These are phyloP conservation scores for Backusella liffmaniae DNA, from an alignment of 192 early-diverging fungal genomes.

Conservation along the genomic window DNA sequence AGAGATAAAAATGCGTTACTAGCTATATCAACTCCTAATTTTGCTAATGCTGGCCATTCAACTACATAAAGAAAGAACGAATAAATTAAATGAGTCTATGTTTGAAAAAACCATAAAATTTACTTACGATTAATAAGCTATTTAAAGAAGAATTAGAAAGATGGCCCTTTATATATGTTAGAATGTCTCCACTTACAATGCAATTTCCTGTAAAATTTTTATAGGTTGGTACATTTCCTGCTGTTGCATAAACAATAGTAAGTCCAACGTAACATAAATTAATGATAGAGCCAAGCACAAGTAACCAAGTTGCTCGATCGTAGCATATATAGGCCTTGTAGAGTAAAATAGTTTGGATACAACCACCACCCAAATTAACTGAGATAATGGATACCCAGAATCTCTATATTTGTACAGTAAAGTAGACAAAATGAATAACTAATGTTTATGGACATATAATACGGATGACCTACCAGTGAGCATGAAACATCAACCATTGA, in stretches of 20 bases:
- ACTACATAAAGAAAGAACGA: constrained; percentile 14
- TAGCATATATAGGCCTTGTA: constrained; percentile 39
- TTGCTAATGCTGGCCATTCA: constrained; percentile 35
- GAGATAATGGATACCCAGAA: constrained; percentile 33
- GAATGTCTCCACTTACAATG: constrained; percentile 8
- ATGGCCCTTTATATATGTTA: neutral
- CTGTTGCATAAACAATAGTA: constrained; percentile 25
- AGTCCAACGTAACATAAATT: constrained; percentile 29
- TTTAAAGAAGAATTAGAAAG: neutral
- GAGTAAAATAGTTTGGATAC: constrained; percentile 30
- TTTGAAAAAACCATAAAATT: neutral
- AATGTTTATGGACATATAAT: neutral
- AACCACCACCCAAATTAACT: constrained; percentile 35
- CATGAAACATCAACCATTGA: constrained; percentile 18
- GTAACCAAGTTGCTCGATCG: constrained; percentile 20
- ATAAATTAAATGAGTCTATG: neutral
- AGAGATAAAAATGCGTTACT: constrained; percentile 33
- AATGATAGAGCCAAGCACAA: constrained; percentile 21
- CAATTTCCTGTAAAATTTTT: constrained; percentile 32
- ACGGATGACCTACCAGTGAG: constrained; percentile 13
- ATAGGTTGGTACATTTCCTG: constrained; percentile 16
- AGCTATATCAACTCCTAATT: constrained; percentile 28
- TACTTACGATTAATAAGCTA: constrained; percentile 26
- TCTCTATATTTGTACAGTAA: constrained; percentile 12
- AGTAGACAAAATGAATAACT: neutral